These are phyloP conservation scores for Talaromyces pinophilus DNA, from an alignment of 2,329 filamentous ascomycete genomes.

Conservation along the genomic window DNA sequence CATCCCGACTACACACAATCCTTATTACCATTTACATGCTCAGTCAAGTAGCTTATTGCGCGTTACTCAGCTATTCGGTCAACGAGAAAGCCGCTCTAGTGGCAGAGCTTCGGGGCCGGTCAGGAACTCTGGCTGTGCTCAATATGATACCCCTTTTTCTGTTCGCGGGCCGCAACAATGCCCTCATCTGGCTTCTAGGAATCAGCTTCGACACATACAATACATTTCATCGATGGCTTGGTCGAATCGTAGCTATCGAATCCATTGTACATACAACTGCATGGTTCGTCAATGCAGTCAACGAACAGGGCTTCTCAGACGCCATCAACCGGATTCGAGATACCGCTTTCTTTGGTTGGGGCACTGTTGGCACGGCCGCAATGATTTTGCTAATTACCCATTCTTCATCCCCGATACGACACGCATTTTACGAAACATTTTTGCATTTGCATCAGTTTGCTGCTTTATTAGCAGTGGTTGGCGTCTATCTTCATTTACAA, in stretches of 20 bases:
- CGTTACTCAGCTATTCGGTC: constrained; percentile 45
- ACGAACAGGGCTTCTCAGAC: constrained; percentile 36
- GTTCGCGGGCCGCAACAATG: constrained; percentile 90
- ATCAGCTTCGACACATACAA: constrained; percentile 98
- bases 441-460: constrained; percentile 50
- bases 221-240: constrained; percentile 80
- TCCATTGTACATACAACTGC: constrained; percentile 68
- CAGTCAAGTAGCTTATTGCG: constrained; percentile 75
- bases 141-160: constrained; percentile 93
- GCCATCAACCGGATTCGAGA: constrained; percentile 37
- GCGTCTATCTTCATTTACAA: constrained; percentile 48
- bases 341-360: constrained; percentile 48
- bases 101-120: constrained; percentile 81
- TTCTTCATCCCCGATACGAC: constrained; percentile 47
- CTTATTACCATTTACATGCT: constrained; percentile 68
- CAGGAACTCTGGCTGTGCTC: constrained; percentile 77
- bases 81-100: constrained; percentile 59
- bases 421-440: constrained; percentile 52
- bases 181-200: constrained; percentile 75
- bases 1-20: constrained; percentile 73
- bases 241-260: constrained; percentile 72
- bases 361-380: constrained; percentile 46
- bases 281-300: constrained; percentile 72
- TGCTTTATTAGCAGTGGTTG: constrained; percentile 46
- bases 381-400: constrained; percentile 47